A percentile compares a stretch with the other conserved stretches of the same genome.
Evolutionary conservation across 2,329 filamentous ascomycete species (phyloP).

Genomic region (Colletotrichum shisoi): DNA sequence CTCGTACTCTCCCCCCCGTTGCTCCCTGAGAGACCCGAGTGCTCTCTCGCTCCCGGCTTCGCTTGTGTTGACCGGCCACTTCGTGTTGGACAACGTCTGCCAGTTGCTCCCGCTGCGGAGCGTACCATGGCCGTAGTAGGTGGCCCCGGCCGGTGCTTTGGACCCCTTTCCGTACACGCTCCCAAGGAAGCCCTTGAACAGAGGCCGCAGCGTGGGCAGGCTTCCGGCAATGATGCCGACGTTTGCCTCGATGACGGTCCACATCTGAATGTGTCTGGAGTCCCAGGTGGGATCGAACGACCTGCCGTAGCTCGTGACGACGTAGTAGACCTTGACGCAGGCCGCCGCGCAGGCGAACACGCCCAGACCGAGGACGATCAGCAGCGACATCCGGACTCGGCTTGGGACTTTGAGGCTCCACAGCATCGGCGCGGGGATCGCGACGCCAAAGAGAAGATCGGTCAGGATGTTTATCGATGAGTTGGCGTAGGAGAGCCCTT

Average conservation of each 20-base stretch:
- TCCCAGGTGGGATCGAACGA: constrained; percentile 56
- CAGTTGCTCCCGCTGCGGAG: constrained; percentile 42
- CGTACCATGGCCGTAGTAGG: constrained; percentile 43
- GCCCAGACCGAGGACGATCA: constrained; percentile 54
- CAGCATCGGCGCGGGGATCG: constrained; percentile 52
- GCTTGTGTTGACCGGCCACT: constrained; percentile 39
- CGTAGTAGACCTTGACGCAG: constrained; percentile 53
- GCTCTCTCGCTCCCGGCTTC: constrained; percentile 46
- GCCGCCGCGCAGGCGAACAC: constrained; percentile 55
- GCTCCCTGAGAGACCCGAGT: constrained; percentile 41
- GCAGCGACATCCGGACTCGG: constrained; percentile 52
- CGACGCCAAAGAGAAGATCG: constrained; percentile 51
- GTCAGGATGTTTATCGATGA: constrained; percentile 49
- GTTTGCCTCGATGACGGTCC: constrained; percentile 53
- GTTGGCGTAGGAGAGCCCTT: constrained; percentile 55
- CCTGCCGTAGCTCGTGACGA: constrained; percentile 50
- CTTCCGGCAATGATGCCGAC: constrained; percentile 51
- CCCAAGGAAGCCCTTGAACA: constrained; percentile 48
- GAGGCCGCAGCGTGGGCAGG: constrained; percentile 48
- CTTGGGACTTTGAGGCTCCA: constrained; percentile 53
- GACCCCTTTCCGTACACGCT: constrained; percentile 46
- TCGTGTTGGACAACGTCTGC: constrained; percentile 42
- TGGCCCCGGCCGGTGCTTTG: constrained; percentile 43
- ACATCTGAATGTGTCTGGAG: constrained; percentile 57
- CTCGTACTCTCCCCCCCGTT: constrained; percentile 42